phyloP scores from a whole-genome alignment of 495 filamentous ascomycete species.

The Neurospora sp. region DNA sequence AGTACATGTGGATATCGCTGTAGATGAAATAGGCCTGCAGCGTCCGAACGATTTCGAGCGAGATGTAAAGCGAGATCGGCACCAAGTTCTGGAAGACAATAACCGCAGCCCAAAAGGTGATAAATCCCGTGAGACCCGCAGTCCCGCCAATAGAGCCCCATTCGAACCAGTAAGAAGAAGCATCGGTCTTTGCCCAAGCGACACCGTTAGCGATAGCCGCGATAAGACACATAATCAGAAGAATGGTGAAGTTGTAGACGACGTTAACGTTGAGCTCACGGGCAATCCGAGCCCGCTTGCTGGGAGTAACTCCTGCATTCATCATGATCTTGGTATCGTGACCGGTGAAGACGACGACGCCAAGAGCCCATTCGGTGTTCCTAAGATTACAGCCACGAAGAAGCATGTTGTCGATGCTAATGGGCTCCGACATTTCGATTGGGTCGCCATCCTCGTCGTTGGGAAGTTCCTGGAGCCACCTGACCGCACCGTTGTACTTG shows the following conservation, averaged over 20 bases:
- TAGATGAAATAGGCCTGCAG: slow-evolving; percentile 96
- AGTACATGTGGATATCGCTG: slow-evolving; percentile 92
- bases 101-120: slow-evolving; percentile 90
- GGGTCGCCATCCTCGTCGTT: slow-evolving; percentile 46
- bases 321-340: slow-evolving; percentile 99
- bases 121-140: slow-evolving; percentile 73
- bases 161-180: slow-evolving; percentile 76
- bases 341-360: slow-evolving; percentile 93
- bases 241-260: slow-evolving; percentile 88
- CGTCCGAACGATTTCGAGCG: slow-evolving; percentile 90
- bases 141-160: slow-evolving; percentile 72
- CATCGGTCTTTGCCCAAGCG: slow-evolving; percentile 63
- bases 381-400: slow-evolving; percentile 86
- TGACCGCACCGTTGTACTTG: slow-evolving; percentile 78
- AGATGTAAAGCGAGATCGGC: slow-evolving; percentile 95
- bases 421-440: slow-evolving; percentile 79
- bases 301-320: slow-evolving; percentile 94
- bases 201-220: slow-evolving; percentile 77
- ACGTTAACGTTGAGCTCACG: slow-evolving; percentile 96
- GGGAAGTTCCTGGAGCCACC: slow-evolving; percentile 70
- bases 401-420: slow-evolving; percentile 89
- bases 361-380: slow-evolving; percentile 95
- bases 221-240: slow-evolving; percentile 84
- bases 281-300: slow-evolving; percentile 82
- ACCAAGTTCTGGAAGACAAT: slow-evolving; percentile 98